Base-by-base conservation (phyloP, 768 basidiomycete species). In the Leccinum incarnatum region DNA sequence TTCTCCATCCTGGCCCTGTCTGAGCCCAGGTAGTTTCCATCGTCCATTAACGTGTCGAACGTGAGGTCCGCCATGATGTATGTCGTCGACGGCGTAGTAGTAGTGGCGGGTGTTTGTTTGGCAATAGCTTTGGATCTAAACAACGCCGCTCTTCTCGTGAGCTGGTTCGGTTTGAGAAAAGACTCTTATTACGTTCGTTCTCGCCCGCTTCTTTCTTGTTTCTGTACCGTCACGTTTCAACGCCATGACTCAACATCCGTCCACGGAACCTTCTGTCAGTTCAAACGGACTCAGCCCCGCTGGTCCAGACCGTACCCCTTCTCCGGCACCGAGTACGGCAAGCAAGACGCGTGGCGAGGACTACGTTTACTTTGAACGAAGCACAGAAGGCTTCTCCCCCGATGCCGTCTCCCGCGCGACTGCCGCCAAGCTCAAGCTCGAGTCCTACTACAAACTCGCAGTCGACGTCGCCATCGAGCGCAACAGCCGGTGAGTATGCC, bases 361-460 rank as follows among this genome's bases (percentile, higher is more conserved):
- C 81, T 95, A 98, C 75, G 95, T 98, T 67, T 96, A 95, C 79
- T 99, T 98, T 74, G 90, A 97, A 73, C 83, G 96, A 61, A 87
- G 87, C 53, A 89, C 90, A 1, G 76, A 81, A 45, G 85, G 83
- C 57, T 95, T 96, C 79, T 89, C 89, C 17, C 85, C 93, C 62
- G 88, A 91, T 69, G 89, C 93, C 19, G 82, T 93, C 54, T 93
- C 94, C 58, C 90, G 91, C 52, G 88, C 93, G 8, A 96, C 93
- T 51, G 91, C 91, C 25, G 94, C 95, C 19, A 97, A 97, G 72
- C 85, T 98, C 73, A 97, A 97, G 75, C 87, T 99, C 56, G 95
- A 96, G 75, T 91, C 95, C 49, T 98, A 88, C 78, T 99, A 99
- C 81, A 98, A 98, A 75, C 90, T 98, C 58, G 94, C 95, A 5